These are phyloP conservation scores for Physcia stellaris DNA, from an alignment of 495 filamentous ascomycete species.

Conservation along the genomic window DNA sequence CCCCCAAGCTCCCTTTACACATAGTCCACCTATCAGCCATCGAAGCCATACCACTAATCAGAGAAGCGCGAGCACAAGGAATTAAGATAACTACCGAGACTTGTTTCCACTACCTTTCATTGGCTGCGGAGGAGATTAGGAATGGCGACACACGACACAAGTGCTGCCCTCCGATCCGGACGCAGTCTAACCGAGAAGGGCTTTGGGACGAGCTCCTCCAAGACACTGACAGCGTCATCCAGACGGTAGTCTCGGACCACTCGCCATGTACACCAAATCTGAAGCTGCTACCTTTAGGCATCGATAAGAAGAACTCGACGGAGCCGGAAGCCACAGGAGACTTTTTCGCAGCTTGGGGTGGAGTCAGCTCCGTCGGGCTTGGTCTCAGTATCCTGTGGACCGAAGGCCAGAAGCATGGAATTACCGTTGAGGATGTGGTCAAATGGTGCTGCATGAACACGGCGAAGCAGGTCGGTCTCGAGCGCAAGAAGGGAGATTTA, in stretches of 20 bases:
- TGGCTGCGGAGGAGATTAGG: constrained; percentile 72
- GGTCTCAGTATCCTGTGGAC: constrained; percentile 89
- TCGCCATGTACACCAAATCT: constrained; percentile 90
- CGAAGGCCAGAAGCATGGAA: constrained; percentile 30
- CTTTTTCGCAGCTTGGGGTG: constrained; percentile 94
- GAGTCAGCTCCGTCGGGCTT: constrained; percentile 85
- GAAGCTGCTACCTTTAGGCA: constrained; percentile 65
- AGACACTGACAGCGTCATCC: constrained; percentile 62
- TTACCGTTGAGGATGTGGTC: constrained; percentile 52
- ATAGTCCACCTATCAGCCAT: constrained; percentile 91
- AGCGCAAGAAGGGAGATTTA: constrained; percentile 68
- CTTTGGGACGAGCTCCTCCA: constrained; percentile 71
- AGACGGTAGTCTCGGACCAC: constrained; percentile 93
- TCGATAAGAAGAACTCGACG: constrained; percentile 23
- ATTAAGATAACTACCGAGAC: constrained; percentile 93
- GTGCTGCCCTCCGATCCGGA: constrained; percentile 92
- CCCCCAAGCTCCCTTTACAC: constrained; percentile 75
- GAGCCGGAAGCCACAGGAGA: constrained; percentile 42
- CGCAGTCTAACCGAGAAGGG: constrained; percentile 67
- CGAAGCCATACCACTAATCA: constrained; percentile 81
- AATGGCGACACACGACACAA: constrained; percentile 93
- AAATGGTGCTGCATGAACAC: constrained; percentile 78
- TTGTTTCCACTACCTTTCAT: constrained; percentile 94
- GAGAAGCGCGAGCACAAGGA: constrained; percentile 61
- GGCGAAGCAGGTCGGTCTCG: constrained; percentile 79